Conservation (phyloP, 2,329 filamentous ascomycete species). For the Coniella vitis region DNA sequence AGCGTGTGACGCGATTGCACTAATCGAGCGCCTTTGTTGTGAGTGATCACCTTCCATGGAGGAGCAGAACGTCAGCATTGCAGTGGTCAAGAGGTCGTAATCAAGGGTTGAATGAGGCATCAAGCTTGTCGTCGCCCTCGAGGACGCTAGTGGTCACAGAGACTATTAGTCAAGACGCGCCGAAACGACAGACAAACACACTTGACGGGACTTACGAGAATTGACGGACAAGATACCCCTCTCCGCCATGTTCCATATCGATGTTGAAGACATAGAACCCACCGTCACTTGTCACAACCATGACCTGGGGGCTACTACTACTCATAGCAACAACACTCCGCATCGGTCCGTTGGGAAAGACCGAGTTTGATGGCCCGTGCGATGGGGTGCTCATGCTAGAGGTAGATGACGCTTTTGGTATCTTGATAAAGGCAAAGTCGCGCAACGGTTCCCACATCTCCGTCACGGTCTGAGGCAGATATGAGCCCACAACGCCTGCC, state of each 20-base stretch:
- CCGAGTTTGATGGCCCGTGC: constrained; percentile 17
- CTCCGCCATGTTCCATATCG: constrained; percentile 88
- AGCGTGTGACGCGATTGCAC: no score
- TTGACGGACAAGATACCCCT: constrained; percentile 84
- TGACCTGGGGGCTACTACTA: constrained; percentile 87
- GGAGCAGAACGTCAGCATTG: background rate
- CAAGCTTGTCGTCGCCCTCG: constrained; percentile 48
- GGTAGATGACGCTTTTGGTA: constrained; percentile 54
- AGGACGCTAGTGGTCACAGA: constrained; percentile 35
- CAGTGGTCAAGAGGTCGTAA: background rate
- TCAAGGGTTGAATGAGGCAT: constrained; percentile 30
- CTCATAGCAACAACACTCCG: constrained; percentile 97
- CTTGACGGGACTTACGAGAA: constrained; percentile 64
- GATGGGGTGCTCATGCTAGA: constrained; percentile 20
- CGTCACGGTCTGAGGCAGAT: constrained; percentile 85
- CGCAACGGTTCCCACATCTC: constrained; percentile 96
- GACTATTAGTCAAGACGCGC: background rate
- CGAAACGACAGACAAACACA: background rate
- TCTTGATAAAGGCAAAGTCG: constrained; percentile 94
- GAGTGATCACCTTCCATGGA: background rate
- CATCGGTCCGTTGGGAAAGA: constrained; percentile 41
- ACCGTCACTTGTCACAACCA: constrained; percentile 96
- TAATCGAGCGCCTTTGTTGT: no score
- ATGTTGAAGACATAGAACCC: constrained; percentile 94
- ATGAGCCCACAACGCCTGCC: constrained; percentile 82